These are phyloP conservation scores for Ophiostoma novo-ulmi DNA, from an alignment of 2,329 filamentous ascomycete species.

Conservation along the genomic window DNA sequence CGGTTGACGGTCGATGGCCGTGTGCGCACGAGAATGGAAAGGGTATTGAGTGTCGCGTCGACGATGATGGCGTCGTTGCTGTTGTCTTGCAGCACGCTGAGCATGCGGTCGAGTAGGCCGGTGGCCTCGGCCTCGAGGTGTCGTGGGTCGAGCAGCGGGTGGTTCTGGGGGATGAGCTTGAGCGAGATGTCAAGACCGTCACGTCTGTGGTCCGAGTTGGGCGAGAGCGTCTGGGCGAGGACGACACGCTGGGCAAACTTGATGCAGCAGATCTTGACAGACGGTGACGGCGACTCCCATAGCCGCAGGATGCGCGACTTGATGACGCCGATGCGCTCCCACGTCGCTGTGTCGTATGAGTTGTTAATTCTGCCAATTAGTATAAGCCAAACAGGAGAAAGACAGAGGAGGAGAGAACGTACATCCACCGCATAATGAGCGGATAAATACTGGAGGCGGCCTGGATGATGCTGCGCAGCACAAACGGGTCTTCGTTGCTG, in stretches of 20 bases:
- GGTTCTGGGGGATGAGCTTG: constrained; percentile 75
- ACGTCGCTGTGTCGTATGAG: constrained; percentile 71
- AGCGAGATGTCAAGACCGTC: constrained; percentile 79
- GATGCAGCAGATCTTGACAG: constrained; percentile 87
- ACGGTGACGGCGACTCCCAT: constrained; percentile 74
- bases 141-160: constrained; percentile 70
- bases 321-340: constrained; percentile 83
- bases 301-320: constrained; percentile 83
- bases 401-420: constrained; percentile 45
- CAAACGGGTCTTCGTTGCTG: constrained; percentile 68
- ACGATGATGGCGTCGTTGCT: constrained; percentile 56
- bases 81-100: constrained; percentile 80
- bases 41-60: constrained; percentile 53
- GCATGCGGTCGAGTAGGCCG: constrained; percentile 81
- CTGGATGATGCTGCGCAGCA: constrained; percentile 82
- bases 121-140: constrained; percentile 89
- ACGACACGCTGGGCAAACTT: constrained; percentile 96
- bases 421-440: constrained; percentile 89
- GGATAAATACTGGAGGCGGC: constrained; percentile 90
- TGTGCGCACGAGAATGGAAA: constrained; percentile 76
- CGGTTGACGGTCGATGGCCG: constrained; percentile 77
- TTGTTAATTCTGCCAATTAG: constrained; percentile 67
- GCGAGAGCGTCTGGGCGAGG: constrained; percentile 80
- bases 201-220: constrained; percentile 71
- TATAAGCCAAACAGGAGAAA: constrained; percentile 26